phyloP scores from a whole-genome alignment of 345 rosid species.

The Eucalyptus victrix region DNA sequence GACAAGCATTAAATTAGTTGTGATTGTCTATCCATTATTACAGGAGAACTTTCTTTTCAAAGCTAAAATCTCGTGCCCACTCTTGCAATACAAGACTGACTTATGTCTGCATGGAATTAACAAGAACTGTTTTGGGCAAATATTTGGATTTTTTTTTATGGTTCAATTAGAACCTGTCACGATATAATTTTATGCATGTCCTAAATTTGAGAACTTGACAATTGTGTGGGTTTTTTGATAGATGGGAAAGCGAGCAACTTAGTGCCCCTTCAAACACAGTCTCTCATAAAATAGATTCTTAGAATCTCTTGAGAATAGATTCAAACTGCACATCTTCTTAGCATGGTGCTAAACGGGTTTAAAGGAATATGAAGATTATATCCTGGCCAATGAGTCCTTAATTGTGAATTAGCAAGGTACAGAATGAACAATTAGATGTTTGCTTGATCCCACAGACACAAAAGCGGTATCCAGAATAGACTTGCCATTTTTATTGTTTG shows the following conservation, averaged over 20 bases:
- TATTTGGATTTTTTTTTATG: not conserved
- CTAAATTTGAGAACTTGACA: not conserved
- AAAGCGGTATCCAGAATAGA: not conserved
- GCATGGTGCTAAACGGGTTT: not conserved
- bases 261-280: not conserved
- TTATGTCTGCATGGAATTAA: not conserved
- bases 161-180: not conserved
- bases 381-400: not conserved
- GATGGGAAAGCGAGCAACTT: not conserved
- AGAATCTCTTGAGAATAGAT: not conserved
- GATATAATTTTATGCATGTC: not conserved
- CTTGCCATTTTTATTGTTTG: not conserved
- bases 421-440: not conserved
- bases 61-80: not conserved
- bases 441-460: not conserved
- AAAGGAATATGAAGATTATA: not conserved
- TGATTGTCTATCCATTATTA: not conserved
- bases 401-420: not conserved
- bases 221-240: not conserved
- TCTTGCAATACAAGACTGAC: not conserved
- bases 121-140: not conserved
- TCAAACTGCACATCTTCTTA: not conserved
- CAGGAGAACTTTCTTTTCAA: not conserved
- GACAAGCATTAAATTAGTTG: not conserved
- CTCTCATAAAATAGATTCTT: not conserved